Evolutionary conservation across 139 green algal genomes (phyloP), one percentile per base, ranked within the genome.

Genomic region (Bryopsis sp.): DNA sequence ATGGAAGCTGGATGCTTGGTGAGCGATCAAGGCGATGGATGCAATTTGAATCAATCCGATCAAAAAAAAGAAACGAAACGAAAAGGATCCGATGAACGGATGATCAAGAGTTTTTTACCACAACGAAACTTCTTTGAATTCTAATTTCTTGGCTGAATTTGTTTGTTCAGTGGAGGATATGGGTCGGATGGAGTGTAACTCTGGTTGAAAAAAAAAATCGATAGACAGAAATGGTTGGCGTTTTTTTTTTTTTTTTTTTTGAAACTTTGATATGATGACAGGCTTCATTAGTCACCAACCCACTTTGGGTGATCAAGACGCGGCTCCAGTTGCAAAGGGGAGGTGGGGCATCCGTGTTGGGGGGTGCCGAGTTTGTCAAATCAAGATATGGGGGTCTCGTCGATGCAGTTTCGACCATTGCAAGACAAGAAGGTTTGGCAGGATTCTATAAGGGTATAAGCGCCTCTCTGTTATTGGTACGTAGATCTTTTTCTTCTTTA

Each of bases 221-320:
- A 54, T 54, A 54, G 43, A 11, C 11, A 54, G 43, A n/a, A 64
- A 8, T 64, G 28, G n/a, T 22, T 64, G 57, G 8, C 57, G 8
- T 34, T 7, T 39, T 39, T n/a, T 15, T 34, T 28, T 28, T 32
- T 32, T 34, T 28, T 39, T 8, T 8, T 22, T 64, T 28, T 64
- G 24, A 7, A 64, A 64, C 19, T 34, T 34, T 68, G 29, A 54
- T 54, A 19, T 11, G 11, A 26, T 11, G 43, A 54, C 77, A 92
- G 83, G 89, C 95, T 26, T 89, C 83, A 60, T 43, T 91, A 1
- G 15, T 93, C 2, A 97, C 92, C 3, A 97, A 97, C 72, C 92
- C 91, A 1, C 81, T 97, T 28, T 97, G 92, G 91, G 82, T 97
- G 6, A 80, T 96, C 35, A 97, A 97, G 72, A 96, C 91, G 5